A percentile compares a stretch with the other conserved stretches of the same genome.
phyloP scores from a whole-genome alignment of 2,329 filamentous ascomycete species.

The Cladosporium sp. region DNA sequence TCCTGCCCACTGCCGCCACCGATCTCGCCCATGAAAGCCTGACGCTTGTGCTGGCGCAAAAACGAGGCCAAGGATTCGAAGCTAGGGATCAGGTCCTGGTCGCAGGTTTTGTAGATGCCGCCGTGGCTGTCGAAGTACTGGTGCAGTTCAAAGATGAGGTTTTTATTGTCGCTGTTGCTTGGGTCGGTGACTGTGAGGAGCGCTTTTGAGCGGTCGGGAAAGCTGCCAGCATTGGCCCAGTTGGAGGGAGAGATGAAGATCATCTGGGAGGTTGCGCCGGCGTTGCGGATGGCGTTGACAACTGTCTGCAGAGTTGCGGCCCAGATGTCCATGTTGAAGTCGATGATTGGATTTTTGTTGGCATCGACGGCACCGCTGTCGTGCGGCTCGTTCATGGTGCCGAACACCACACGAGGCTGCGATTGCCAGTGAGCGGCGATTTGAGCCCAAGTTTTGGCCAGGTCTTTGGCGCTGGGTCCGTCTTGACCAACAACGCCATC shows the following conservation, averaged over 20 bases:
- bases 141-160: too few relatives aligned
- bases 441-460: constrained; percentile 55
- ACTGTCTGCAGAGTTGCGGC: constrained; percentile 57
- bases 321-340: constrained; percentile 52
- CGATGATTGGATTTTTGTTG: constrained; percentile 9
- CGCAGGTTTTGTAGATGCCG: too few relatives aligned
- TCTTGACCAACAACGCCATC: constrained; percentile 62
- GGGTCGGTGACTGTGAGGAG: too few relatives aligned
- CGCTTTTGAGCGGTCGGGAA: background rate
- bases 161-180: too few relatives aligned
- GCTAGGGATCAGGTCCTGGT: too few relatives aligned
- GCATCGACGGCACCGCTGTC: background rate
- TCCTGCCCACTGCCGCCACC: constrained; percentile 36
- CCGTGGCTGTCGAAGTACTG: too few relatives aligned
- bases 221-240: constrained; percentile 30
- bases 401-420: constrained; percentile 43
- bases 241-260: constrained; percentile 62
- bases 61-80: too few relatives aligned
- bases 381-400: constrained; percentile 41
- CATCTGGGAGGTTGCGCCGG: constrained; percentile 59
- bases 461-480: constrained; percentile 56
- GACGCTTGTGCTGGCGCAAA: too few relatives aligned
- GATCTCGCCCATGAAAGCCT: constrained; percentile 40
- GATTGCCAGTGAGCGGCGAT: constrained; percentile 54
- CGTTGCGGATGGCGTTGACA: constrained; percentile 61